A percentile compares a stretch with the other conserved stretches of the same genome.
These are phyloP conservation scores for Pichia eremophila DNA, from an alignment of 805 yeast species.

Conservation along the genomic window DNA sequence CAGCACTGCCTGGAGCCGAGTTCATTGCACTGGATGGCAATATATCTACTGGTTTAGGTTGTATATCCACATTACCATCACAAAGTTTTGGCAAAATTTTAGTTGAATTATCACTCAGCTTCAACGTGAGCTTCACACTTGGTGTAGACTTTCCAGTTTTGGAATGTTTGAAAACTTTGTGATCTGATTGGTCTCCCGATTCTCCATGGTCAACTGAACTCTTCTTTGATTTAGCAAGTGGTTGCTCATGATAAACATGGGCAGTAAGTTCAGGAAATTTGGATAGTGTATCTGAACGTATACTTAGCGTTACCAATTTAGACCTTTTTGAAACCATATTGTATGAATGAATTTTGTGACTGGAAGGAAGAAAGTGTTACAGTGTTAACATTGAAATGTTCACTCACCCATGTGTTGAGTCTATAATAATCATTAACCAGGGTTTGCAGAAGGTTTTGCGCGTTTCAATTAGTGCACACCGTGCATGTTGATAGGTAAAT, in stretches of 20 bases:
- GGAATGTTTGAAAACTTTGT: background rate
- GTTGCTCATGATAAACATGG: slow-evolving; percentile 2
- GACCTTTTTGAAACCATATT: slow-evolving; percentile 1
- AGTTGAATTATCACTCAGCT: background rate
- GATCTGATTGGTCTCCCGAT: background rate
- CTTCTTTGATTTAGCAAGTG: slow-evolving; percentile 8
- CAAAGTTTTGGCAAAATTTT: background rate
- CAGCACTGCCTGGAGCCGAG: background rate
- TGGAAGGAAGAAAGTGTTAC: no score
- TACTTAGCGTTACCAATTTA: slow-evolving; percentile 11
- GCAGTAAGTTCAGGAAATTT: slow-evolving; percentile 15
- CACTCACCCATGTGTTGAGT: no score
- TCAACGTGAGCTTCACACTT: slow-evolving; percentile 3
- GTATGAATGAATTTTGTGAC: no score
- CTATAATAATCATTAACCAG: no score
- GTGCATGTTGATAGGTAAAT: no score
- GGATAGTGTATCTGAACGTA: slow-evolving; percentile 9
- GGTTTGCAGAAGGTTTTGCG: no score
- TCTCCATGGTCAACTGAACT: background rate
- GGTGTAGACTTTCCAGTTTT: background rate
- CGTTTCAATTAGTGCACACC: no score
- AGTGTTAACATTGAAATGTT: no score
- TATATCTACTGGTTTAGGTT: background rate
- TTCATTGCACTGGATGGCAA: background rate
- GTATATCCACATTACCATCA: background rate